Evolutionary conservation across 768 basidiomycete genomes (phyloP).

Genomic region (Astraeus odoratus): DNA sequence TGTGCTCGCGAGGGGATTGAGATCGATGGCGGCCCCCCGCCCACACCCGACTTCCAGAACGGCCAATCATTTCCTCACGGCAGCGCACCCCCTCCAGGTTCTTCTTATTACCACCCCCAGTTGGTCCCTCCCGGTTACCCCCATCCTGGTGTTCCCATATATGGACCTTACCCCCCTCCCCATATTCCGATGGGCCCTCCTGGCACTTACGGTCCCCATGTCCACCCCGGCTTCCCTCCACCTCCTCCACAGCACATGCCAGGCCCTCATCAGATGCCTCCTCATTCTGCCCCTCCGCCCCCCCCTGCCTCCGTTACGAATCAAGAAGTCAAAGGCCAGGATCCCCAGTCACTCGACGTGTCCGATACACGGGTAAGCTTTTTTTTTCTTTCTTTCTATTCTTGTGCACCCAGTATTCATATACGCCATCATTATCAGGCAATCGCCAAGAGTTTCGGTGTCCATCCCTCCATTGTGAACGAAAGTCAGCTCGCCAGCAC

Average conservation of each 20-base stretch:
- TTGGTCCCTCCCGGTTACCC: slow-evolving; percentile 42
- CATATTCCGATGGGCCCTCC: slow-evolving; percentile 35
- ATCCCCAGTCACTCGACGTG: slow-evolving; percentile 76
- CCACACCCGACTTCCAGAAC: slow-evolving; percentile 25
- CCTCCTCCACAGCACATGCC: slow-evolving; percentile 34
- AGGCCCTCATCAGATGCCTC: slow-evolving; percentile 31
- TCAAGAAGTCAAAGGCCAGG: slow-evolving; percentile 59
- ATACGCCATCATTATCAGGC: slow-evolving; percentile 35
- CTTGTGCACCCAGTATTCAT: slow-evolving; percentile 1
- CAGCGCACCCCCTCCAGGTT: slow-evolving; percentile 20
- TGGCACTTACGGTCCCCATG: slow-evolving; percentile 46
- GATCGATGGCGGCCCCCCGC: slow-evolving; percentile 18
- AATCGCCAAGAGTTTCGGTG: slow-evolving; percentile 75
- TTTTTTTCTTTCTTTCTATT: slow-evolving; percentile 1
- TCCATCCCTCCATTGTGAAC: slow-evolving; percentile 61
- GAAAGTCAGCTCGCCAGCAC: slow-evolving; percentile 49
- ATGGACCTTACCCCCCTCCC: slow-evolving; percentile 36
- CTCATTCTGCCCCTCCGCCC: slow-evolving; percentile 18
- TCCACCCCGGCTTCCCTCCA: slow-evolving; percentile 56
- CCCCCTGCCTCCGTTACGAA: slow-evolving; percentile 15
- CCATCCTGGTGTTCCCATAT: slow-evolving; percentile 36
- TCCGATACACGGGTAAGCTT: slow-evolving; percentile 52
- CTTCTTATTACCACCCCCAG: slow-evolving; percentile 28
- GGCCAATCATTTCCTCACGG: slow-evolving; percentile 28
- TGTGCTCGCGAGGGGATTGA: slow-evolving; percentile 65